Percentiles rank a stretch among this genome's conserved stretches.
These are phyloP conservation scores for Trichophyton mentagrophytes DNA, from an alignment of 2,329 filamentous ascomycete species.

Conservation along the genomic window DNA sequence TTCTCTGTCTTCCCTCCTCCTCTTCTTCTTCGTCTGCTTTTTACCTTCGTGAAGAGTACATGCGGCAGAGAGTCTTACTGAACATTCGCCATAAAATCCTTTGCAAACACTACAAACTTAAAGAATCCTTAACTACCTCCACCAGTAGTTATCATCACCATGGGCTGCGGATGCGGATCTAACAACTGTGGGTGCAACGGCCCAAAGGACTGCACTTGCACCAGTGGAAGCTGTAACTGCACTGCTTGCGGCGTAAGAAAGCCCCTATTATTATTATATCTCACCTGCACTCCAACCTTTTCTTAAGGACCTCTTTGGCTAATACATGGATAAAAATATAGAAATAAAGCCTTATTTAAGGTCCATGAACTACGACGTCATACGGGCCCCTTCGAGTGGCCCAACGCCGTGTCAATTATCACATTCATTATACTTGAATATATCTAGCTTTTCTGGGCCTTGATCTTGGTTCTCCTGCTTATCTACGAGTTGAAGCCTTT, in stretches of 20 bases:
- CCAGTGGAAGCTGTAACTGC: slow-evolving; percentile 12
- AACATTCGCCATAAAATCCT: background rate
- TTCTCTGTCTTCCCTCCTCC: too few relatives aligned
- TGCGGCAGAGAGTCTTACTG: background rate
- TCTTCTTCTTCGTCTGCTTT: background rate
- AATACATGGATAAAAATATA: background rate
- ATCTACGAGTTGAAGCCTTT: background rate
- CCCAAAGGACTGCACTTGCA: slow-evolving; percentile 11
- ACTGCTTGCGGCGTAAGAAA: slow-evolving; percentile 11
- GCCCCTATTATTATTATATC: background rate
- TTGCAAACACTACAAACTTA: background rate
- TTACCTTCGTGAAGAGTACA: background rate
- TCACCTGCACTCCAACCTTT: too few relatives aligned
- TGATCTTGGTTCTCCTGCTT: background rate
- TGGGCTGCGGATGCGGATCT: slow-evolving; percentile 13
- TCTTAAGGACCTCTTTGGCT: background rate
- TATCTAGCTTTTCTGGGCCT: background rate
- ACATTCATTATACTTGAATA: background rate
- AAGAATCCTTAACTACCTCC: background rate
- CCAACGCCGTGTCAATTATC: background rate
- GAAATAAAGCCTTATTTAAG: background rate
- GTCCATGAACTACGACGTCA: background rate
- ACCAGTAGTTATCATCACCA: slow-evolving; percentile 6
- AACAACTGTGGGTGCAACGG: slow-evolving; percentile 11
- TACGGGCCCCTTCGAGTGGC: background rate